phyloP scores from a whole-genome alignment of 2,329 filamentous ascomycete species.

The Stachybotrys chartarum region DNA sequence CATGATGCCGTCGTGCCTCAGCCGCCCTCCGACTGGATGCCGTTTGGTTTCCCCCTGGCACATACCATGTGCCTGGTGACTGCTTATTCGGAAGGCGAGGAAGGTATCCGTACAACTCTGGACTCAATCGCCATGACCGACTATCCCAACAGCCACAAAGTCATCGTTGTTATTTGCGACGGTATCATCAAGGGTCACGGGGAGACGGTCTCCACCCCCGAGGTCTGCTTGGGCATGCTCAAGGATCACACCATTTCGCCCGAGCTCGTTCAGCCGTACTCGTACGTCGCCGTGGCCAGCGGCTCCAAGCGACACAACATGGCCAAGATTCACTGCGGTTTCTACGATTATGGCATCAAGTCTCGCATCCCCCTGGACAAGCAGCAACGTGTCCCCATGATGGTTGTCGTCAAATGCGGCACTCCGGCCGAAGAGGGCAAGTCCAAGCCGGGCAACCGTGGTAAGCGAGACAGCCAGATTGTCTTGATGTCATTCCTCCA shows the following conservation, averaged over 20 bases:
- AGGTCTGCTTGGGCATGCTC: conserved; percentile 89
- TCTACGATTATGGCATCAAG: conserved; percentile 88
- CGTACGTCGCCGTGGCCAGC: conserved; percentile 92
- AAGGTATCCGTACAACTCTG: conserved; percentile 86
- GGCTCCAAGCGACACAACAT: conserved; percentile 98
- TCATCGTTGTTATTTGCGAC: conserved; percentile 93
- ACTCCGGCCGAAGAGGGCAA: conserved; percentile 77
- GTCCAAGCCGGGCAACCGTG: conserved; percentile 90
- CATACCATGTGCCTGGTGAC: conserved; percentile 94
- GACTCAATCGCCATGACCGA: conserved; percentile 97
- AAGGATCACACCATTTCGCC: conserved; percentile 76
- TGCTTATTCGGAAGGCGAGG: conserved; percentile 91
- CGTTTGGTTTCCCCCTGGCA: conserved; percentile 89
- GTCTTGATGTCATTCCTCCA: conserved; percentile 99
- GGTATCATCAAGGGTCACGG: conserved; percentile 96
- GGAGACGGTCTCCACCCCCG: conserved; percentile 78
- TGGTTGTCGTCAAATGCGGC: conserved; percentile 91
- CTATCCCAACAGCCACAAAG: conserved; percentile 98
- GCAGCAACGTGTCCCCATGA: conserved; percentile 96
- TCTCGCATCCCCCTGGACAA: conserved; percentile 76
- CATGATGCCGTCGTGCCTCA: conserved; percentile 94
- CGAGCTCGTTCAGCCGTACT: conserved; percentile 82
- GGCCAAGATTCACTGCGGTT: conserved; percentile 96
- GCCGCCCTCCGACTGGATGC: conserved; percentile 93
- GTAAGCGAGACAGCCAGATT: conserved; percentile 98